Evolutionary conservation across 208 protist species (phyloP), one percentile per base, ranked within the genome.

Genomic region (Porcisia deanei): DNA sequence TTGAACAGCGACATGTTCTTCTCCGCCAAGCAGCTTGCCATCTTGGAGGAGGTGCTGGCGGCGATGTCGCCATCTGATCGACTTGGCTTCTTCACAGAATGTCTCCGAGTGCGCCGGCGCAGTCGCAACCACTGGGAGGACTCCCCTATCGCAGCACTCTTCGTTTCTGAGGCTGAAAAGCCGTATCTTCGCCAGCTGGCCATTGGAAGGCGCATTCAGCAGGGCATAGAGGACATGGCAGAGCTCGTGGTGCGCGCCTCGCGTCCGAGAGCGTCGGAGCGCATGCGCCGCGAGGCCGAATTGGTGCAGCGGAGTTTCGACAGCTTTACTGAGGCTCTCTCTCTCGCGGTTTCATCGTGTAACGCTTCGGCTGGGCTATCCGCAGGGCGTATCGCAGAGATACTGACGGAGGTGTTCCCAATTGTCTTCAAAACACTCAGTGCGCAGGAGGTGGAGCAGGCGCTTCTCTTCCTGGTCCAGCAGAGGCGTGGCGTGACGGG

Each of bases 1-100:
- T 75, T 96, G 47, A 96, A 96, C 85, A 92, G 88, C 67, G 92
- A 96, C 60, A 96, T 95, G 92, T 95, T 93, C 77, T 96, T 90
- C 79, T 91, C 90, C 30, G 45, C 76, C 0, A 63, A 49, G 55
- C 85, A 96, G 80, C 73, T 96, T 9, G 53, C 71, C 12, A 77
- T 91, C 63, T 80, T 96, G 58, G 85, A 91, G 82, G 45, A 80
- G 25, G 85, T 87, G 47, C 84, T 95, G 37, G 41, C 7, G 3
- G 71, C 57, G 45, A 82, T 86, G 25, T 45, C 82, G 37, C 83
- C 86, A 47, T 76, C 71, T 22, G 75, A 84, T 45, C 87, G 92
- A 4, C 73, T 90, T 41, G 71, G 73, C 41, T 94, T 94, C 73
- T 96, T 96, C 72, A 78, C 68, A n/a, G 88, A 92, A 69, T 90